Percentiles rank a stretch among this genome's conserved stretches.
Conservation (phyloP, 768 basidiomycete genomes). For the Udeniomyces megalosporus region DNA sequence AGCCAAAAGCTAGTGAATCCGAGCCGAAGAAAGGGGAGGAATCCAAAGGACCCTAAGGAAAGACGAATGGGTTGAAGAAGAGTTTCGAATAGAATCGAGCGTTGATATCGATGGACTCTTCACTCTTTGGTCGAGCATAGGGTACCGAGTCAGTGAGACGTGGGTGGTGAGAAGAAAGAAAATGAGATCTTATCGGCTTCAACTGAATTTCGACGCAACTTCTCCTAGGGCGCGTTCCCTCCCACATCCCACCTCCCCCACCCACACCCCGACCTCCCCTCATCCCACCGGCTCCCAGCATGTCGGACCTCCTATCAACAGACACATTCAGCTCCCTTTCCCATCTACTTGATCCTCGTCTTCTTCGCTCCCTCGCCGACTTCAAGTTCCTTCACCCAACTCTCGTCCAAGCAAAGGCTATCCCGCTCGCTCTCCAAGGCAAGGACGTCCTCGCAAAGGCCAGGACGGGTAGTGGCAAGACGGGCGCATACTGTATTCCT, state of each 20-base stretch:
- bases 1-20: too few species aligned
- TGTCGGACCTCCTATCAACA: conserved; percentile 17
- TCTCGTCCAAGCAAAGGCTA: conserved; percentile 75
- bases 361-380: conserved; percentile 78
- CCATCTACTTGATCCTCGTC: conserved; percentile 62
- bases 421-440: conserved; percentile 73
- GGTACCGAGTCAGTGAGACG: too few species aligned
- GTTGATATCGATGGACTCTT: too few species aligned
- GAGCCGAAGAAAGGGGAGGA: background rate
- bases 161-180: too few species aligned
- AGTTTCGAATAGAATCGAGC: too few species aligned
- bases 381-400: conserved; percentile 81
- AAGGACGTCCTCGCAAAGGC: conserved; percentile 83
- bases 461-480: conserved; percentile 92
- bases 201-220: too few species aligned
- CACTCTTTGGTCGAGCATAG: too few species aligned
- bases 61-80: too few species aligned
- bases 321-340: conserved; percentile 42
- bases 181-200: too few species aligned
- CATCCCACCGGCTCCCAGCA: background rate
- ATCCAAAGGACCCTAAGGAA: background rate
- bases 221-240: too few species aligned
- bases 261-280: background rate
- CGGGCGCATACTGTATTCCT: conserved; percentile 86
- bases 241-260: background rate